These are phyloP conservation scores for Diaporthe ampelina DNA, from an alignment of 2,329 filamentous ascomycete species.

Conservation along the genomic window DNA sequence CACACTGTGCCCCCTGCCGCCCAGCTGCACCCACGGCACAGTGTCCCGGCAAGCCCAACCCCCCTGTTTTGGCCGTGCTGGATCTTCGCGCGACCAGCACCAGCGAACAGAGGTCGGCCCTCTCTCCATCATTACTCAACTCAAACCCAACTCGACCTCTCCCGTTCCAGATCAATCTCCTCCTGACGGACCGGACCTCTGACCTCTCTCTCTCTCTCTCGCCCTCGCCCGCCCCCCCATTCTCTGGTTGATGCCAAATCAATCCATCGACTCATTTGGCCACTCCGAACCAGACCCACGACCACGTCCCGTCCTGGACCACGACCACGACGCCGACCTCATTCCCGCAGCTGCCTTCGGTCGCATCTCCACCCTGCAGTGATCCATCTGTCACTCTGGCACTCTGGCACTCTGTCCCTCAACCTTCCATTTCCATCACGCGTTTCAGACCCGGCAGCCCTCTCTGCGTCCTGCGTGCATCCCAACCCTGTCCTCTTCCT, in stretches of 20 bases:
- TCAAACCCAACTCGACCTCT: constrained; percentile 33
- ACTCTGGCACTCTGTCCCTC: constrained; percentile 24
- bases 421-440: constrained; percentile 33
- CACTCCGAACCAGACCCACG: constrained; percentile 34
- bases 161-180: constrained; percentile 33
- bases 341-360: constrained; percentile 28
- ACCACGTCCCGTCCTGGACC: constrained; percentile 1
- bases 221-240: constrained; percentile 12
- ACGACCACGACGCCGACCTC: constrained; percentile 20
- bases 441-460: constrained; percentile 35
- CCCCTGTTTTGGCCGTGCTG: constrained; percentile 32
- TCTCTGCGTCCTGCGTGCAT: constrained; percentile 13
- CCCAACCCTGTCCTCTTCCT: constrained; percentile 19
- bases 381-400: constrained; percentile 7
- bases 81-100: constrained; percentile 13
- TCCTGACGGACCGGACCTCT: constrained; percentile 35
- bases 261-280: constrained; percentile 38
- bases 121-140: constrained; percentile 32
- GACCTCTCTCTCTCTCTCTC: constrained; percentile 17
- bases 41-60: constrained; percentile 27
- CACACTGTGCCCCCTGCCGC: constrained; percentile 5
- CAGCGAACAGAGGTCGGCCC: constrained; percentile 24
- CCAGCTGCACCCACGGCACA: constrained; percentile 4
- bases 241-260: constrained; percentile 34
- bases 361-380: constrained; percentile 35